phyloP scores from a whole-genome alignment of 495 filamentous ascomycete species.

The Xylaria telfairii region DNA sequence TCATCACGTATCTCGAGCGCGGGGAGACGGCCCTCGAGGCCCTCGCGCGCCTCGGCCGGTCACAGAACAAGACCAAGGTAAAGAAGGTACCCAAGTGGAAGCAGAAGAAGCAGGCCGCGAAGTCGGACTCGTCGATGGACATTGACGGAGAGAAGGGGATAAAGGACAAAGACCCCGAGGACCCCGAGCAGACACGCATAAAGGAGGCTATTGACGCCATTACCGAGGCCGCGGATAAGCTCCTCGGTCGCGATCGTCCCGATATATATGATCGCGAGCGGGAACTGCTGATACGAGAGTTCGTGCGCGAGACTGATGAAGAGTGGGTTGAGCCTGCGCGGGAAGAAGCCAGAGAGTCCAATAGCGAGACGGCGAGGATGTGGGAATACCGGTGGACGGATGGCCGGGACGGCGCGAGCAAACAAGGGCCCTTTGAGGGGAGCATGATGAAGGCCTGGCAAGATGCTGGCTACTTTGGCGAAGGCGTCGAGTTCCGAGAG shows the following conservation, averaged over 20 bases:
- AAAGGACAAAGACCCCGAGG: constrained; percentile 57
- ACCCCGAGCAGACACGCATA: constrained; percentile 72
- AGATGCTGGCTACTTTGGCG: constrained; percentile 89
- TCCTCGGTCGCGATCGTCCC: constrained; percentile 78
- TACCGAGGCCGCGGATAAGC: constrained; percentile 85
- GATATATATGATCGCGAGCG: constrained; percentile 90
- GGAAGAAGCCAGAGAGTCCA: constrained; percentile 30
- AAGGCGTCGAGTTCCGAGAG: constrained; percentile 85
- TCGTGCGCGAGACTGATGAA: constrained; percentile 85
- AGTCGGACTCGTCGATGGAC: constrained; percentile 70
- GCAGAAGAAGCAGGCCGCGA: constrained; percentile 62
- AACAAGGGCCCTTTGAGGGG: constrained; percentile 86
- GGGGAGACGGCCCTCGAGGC: constrained; percentile 92
- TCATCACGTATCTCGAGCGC: constrained; percentile 76
- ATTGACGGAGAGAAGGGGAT: constrained; percentile 51
- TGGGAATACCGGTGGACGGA: constrained; percentile 96
- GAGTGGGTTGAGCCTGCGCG: constrained; percentile 75
- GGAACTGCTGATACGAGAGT: constrained; percentile 84
- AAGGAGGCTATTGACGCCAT: constrained; percentile 78
- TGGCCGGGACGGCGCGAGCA: constrained; percentile 77
- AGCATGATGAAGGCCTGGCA: constrained; percentile 87
- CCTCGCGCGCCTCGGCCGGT: constrained; percentile 77
- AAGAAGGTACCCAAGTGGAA: constrained; percentile 70
- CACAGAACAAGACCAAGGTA: constrained; percentile 61
- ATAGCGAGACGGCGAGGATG: constrained; percentile 51